Evolutionary conservation across 352 stramenopile genomes (phyloP).

Genomic region (Phytopythium cucurbitacearum): DNA sequence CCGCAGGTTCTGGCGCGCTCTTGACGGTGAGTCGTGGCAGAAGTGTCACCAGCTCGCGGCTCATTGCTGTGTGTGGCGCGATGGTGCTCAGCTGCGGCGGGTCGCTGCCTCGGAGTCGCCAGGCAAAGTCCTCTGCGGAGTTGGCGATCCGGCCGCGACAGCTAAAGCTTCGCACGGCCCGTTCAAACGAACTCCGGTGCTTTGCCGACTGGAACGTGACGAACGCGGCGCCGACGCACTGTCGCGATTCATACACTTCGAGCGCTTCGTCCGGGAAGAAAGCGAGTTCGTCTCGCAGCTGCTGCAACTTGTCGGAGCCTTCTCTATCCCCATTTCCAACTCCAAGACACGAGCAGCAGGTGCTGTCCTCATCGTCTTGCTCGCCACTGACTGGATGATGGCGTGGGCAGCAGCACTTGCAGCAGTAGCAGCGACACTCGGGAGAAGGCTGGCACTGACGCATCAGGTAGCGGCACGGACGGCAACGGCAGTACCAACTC

Average conservation of each 20-base stretch:
- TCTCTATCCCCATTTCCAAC: slow-evolving; percentile 21
- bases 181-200: slow-evolving; percentile 56
- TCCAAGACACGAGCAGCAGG: slow-evolving; percentile 6
- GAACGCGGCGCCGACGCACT: slow-evolving; percentile 65
- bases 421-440: slow-evolving; percentile 39
- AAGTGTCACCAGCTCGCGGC: slow-evolving; percentile 27
- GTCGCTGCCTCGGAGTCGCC: slow-evolving; percentile 12
- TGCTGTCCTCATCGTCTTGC: background rate
- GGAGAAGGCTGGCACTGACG: slow-evolving; percentile 28
- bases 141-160: slow-evolving; percentile 36
- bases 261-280: slow-evolving; percentile 69
- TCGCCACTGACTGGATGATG: slow-evolving; percentile 5
- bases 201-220: slow-evolving; percentile 64
- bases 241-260: slow-evolving; percentile 46
- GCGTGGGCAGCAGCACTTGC: slow-evolving; percentile 30
- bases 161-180: slow-evolving; percentile 38
- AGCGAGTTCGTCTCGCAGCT: slow-evolving; percentile 62
- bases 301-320: slow-evolving; percentile 16
- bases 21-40: slow-evolving; percentile 47
- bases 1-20: slow-evolving; percentile 69
- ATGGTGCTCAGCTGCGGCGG: slow-evolving; percentile 10
- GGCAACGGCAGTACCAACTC: slow-evolving; percentile 43
- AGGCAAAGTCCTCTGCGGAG: slow-evolving; percentile 21
- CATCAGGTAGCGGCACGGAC: slow-evolving; percentile 50
- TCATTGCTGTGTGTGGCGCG: slow-evolving; percentile 15